Percentiles rank a stretch among this genome's conserved stretches.
Conservation (phyloP, 2,329 filamentous ascomycete genomes). For the Corynespora cassiicola region DNA sequence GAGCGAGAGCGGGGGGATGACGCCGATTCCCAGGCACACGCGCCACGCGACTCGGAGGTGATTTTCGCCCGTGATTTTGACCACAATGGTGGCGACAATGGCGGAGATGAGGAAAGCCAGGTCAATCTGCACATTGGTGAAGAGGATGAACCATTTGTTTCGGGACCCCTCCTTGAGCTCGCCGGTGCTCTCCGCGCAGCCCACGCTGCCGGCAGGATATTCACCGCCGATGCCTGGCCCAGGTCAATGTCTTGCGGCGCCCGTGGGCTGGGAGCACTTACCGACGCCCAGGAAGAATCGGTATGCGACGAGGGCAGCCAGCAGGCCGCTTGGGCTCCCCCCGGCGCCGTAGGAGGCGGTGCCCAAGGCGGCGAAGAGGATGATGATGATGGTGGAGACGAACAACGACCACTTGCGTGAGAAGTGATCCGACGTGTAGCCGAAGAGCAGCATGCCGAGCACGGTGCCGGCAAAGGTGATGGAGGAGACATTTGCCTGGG, state of each 20-base stretch:
- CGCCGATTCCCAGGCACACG: slow-evolving; percentile 69
- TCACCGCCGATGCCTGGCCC: slow-evolving; percentile 73
- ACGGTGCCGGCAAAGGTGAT: slow-evolving; percentile 90
- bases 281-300: slow-evolving; percentile 75
- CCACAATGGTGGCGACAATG: slow-evolving; percentile 74
- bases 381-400: slow-evolving; percentile 80
- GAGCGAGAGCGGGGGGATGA: slow-evolving; percentile 57
- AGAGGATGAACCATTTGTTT: slow-evolving; percentile 84
- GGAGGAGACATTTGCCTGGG: slow-evolving; percentile 76
- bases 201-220: slow-evolving; percentile 84
- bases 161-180: slow-evolving; percentile 80
- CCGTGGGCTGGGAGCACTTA: slow-evolving; percentile 18
- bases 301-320: slow-evolving; percentile 81
- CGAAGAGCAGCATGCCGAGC: slow-evolving; percentile 80
- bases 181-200: slow-evolving; percentile 81
- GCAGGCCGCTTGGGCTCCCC: slow-evolving; percentile 72
- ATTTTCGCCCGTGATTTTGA: slow-evolving; percentile 59
- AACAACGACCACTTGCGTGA: slow-evolving; percentile 84
- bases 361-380: slow-evolving; percentile 81
- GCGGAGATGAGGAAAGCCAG: slow-evolving; percentile 82
- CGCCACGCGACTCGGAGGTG: slow-evolving; percentile 82
- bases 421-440: slow-evolving; percentile 82
- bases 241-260: too few species aligned
- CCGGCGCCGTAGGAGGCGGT: slow-evolving; percentile 78
- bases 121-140: slow-evolving; percentile 89